Conservation (phyloP, 2,329 filamentous ascomycete species). For the Alternaria sp. region DNA sequence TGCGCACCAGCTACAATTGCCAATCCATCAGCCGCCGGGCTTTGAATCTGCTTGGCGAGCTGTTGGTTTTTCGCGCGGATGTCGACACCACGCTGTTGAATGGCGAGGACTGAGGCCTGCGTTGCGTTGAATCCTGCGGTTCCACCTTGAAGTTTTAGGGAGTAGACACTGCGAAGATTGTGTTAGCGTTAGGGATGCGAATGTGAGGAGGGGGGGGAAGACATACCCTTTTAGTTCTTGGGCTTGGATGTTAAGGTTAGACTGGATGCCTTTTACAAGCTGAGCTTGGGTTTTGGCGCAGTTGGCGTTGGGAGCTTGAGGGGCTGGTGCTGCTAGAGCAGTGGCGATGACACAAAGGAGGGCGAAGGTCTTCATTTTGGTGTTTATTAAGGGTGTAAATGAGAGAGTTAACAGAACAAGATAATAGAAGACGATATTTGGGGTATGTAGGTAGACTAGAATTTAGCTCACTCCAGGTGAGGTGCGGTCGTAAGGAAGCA, state of each 20-base stretch:
- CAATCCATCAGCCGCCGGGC: constrained; percentile 26
- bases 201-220: too few relatives aligned
- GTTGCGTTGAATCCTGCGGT: constrained; percentile 7
- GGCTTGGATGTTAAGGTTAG: constrained; percentile 34
- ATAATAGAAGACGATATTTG: background rate
- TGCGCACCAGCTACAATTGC: constrained; percentile 28
- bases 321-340: constrained; percentile 8
- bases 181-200: background rate
- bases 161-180: constrained; percentile 15
- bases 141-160: constrained; percentile 13
- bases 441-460: too few relatives aligned
- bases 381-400: background rate
- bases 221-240: constrained; percentile 32
- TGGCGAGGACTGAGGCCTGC: constrained; percentile 12
- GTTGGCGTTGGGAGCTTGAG: background rate
- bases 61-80: constrained; percentile 34
- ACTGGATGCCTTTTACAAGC: constrained; percentile 29
- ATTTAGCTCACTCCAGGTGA: constrained; percentile 9
- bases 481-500: background rate
- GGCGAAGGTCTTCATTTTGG: constrained; percentile 21
- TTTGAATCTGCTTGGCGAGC: constrained; percentile 28
- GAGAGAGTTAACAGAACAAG: background rate
- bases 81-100: constrained; percentile 30
- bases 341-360: constrained; percentile 11
- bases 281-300: constrained; percentile 8